A percentile compares a stretch with the other conserved stretches of the same genome.
Conservation (phyloP, 176 grass and related monocot genomes). For the Themeda triandra region DNA sequence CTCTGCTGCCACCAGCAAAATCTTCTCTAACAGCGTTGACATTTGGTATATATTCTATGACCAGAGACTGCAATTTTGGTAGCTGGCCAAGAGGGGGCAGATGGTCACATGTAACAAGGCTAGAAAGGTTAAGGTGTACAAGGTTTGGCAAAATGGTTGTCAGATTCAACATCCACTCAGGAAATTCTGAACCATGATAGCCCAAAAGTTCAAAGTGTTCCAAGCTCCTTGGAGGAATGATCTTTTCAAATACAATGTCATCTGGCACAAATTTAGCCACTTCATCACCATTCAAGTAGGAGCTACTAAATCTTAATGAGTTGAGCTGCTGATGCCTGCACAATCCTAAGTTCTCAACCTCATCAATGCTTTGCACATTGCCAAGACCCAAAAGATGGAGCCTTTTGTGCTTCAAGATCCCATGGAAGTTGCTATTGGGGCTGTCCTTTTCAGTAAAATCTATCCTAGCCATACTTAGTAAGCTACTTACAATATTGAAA, state of each 20-base stretch:
- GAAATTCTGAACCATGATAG: not conserved
- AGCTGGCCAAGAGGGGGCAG: not conserved
- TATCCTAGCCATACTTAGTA: not conserved
- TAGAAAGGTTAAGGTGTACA: not conserved
- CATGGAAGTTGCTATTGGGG: not conserved
- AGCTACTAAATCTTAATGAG: not conserved
- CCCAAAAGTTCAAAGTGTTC: not conserved
- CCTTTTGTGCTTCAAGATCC: not conserved
- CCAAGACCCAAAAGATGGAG: not conserved
- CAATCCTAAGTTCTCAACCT: not conserved
- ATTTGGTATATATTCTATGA: not conserved
- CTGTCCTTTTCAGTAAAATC: not conserved
- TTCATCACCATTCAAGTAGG: not conserved
- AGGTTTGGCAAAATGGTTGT: not conserved
- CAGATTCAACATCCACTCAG: not conserved
- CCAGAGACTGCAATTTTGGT: not conserved
- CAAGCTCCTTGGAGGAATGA: not conserved
- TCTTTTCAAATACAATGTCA: not conserved
- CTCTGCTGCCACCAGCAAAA: not conserved
- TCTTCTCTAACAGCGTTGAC: not conserved
- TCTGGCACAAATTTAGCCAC: not conserved
- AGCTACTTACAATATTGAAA: not conserved
- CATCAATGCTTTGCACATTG: not conserved
- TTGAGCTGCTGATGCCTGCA: not conserved
- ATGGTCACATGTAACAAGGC: not conserved